A percentile compares a stretch with the other conserved stretches of the same genome.
These are phyloP conservation scores for Daedalea quercina DNA, from an alignment of 768 basidiomycete genomes.

Conservation along the genomic window DNA sequence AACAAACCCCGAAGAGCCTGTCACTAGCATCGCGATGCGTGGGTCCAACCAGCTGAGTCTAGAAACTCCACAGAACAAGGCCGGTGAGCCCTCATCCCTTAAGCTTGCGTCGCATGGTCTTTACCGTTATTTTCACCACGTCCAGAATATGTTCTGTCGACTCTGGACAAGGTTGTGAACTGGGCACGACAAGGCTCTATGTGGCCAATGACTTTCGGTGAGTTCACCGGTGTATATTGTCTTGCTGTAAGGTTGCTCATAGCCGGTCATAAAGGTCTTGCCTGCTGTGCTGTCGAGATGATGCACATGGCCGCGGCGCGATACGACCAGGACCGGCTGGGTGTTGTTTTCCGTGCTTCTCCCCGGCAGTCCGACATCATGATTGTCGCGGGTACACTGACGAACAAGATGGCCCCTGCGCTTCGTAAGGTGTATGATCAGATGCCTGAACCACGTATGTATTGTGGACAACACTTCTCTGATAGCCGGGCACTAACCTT, in stretches of 20 bases:
- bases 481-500: not conserved
- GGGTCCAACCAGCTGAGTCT: slow-evolving; percentile 83
- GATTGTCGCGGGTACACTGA: slow-evolving; percentile 98
- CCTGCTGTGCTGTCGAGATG: slow-evolving; percentile 99
- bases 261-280: slow-evolving; percentile 51
- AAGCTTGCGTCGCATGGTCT: not conserved
- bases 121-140: slow-evolving; percentile 2
- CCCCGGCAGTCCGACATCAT: slow-evolving; percentile 96
- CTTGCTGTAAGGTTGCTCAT: not conserved
- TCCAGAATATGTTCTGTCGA: slow-evolving; percentile 92
- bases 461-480: not conserved
- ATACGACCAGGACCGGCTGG: slow-evolving; percentile 96
- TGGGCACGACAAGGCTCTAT: slow-evolving; percentile 98
- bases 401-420: slow-evolving; percentile 99
- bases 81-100: slow-evolving; percentile 47
- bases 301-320: slow-evolving; percentile 99
- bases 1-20: slow-evolving; percentile 42
- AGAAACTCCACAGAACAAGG: slow-evolving; percentile 84
- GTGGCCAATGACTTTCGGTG: slow-evolving; percentile 99
- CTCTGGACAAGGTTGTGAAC: slow-evolving; percentile 92
- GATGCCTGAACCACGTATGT: slow-evolving; percentile 94
- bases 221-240: slow-evolving; percentile 9
- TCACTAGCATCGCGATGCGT: slow-evolving; percentile 66
- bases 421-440: slow-evolving; percentile 95
- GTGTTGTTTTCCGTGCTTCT: slow-evolving; percentile 98